Conservation (phyloP, 2,329 filamentous ascomycete species). For the Aspergillus ruber region DNA sequence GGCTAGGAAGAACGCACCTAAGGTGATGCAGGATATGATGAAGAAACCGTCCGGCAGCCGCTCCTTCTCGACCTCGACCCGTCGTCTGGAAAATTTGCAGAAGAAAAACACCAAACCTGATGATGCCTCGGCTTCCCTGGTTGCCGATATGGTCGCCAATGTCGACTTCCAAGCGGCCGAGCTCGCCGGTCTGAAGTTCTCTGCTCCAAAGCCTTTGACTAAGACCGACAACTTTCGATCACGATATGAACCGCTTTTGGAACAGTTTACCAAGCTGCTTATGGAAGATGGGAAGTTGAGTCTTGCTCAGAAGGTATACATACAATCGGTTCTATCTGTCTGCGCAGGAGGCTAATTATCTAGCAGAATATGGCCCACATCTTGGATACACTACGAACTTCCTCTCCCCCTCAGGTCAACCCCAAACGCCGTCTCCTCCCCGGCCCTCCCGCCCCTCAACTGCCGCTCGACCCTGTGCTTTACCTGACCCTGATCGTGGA, state of each 20-base stretch:
- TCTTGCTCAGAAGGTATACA: constrained; percentile 71
- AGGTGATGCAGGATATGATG: constrained; percentile 59
- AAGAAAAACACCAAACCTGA: constrained; percentile 10
- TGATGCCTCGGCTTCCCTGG: constrained; percentile 27
- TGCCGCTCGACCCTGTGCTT: constrained; percentile 80
- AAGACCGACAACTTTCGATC: constrained; percentile 62
- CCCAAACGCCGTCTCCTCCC: constrained; percentile 55
- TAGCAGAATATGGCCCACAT: constrained; percentile 74
- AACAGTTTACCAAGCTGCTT: constrained; percentile 81
- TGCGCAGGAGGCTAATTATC: constrained; percentile 1
- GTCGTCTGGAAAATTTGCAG: constrained; percentile 29
- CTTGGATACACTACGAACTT: constrained; percentile 75
- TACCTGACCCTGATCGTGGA: constrained; percentile 90
- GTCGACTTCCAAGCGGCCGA: constrained; percentile 28
- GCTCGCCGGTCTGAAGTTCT: constrained; percentile 66
- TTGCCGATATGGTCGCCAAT: constrained; percentile 32
- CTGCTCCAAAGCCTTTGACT: constrained; percentile 62
- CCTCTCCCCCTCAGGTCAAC: constrained; percentile 69
- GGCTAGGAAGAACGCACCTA: constrained; percentile 56
- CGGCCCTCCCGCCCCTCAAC: constrained; percentile 68
- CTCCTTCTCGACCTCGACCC: constrained; percentile 53
- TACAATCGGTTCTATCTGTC: background rate
- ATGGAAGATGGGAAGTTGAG: constrained; percentile 90
- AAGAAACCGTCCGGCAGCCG: constrained; percentile 43
- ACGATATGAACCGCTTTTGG: constrained; percentile 77